Conservation (phyloP, 2,329 filamentous ascomycete species). For the Mariannaea elegans region DNA sequence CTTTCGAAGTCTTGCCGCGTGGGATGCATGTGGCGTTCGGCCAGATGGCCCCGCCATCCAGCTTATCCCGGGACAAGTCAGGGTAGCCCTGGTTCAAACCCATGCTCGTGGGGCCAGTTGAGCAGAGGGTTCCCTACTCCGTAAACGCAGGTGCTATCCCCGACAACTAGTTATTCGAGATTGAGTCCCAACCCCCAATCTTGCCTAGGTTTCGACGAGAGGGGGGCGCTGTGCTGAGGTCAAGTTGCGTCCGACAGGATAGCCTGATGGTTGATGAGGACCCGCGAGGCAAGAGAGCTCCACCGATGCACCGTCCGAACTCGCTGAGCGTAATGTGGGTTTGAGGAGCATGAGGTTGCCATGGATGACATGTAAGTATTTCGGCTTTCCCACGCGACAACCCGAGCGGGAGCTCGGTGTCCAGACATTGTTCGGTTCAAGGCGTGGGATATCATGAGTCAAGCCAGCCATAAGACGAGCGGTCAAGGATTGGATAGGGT, state of each 20-base stretch:
- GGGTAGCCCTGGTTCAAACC: conserved; percentile 31
- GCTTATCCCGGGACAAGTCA: conserved; percentile 30
- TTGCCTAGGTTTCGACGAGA: conserved; percentile 22
- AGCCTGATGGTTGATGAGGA: conserved; percentile 10
- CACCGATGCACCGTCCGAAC: conserved; percentile 18
- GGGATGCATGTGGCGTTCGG: conserved; percentile 37
- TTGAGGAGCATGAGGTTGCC: not conserved
- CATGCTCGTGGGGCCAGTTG: conserved; percentile 32
- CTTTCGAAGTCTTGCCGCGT: conserved; percentile 35
- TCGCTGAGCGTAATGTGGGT: conserved; percentile 21
- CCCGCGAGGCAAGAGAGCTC: conserved; percentile 13
- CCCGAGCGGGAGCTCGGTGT: conserved; percentile 4
- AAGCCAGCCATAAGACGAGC: conserved; percentile 2
- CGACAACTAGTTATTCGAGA: conserved; percentile 12
- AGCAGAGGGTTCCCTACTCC: conserved; percentile 27
- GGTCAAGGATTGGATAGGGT: not conserved
- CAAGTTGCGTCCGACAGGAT: conserved; percentile 23
- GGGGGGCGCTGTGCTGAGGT: conserved; percentile 14
- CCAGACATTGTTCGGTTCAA: not conserved
- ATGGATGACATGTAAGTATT: not conserved
- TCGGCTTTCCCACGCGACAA: conserved; percentile 16
- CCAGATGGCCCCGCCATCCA: conserved; percentile 35
- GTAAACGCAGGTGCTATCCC: conserved; percentile 1
- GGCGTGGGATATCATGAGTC: conserved; percentile 18
- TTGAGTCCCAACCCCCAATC: conserved; percentile 23